Percentiles rank a stretch among this genome's conserved stretches.
Evolutionary conservation across 306 rosid genomes (phyloP).

Genomic region (Quercus agrifolia): DNA sequence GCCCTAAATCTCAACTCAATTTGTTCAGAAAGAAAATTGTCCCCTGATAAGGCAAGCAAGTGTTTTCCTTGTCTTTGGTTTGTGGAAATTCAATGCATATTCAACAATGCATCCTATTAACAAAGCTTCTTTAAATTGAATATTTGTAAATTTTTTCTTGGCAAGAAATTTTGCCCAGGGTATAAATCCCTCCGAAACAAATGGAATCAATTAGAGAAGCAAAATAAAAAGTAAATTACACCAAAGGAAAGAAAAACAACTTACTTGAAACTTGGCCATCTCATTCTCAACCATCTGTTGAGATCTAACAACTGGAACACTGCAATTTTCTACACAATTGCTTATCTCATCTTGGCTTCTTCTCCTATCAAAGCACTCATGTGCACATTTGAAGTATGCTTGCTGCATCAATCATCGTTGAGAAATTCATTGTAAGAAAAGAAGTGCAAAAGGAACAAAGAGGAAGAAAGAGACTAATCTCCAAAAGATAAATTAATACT

Average conservation of each 20-base stretch:
- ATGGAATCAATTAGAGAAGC: neutral
- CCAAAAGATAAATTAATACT: neutral
- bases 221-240: neutral
- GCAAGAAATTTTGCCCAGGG: neutral
- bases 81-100: neutral
- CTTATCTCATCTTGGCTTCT: conserved; percentile 71
- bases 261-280: conserved; percentile 91
- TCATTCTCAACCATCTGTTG: conserved; percentile 82
- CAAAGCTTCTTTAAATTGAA: neutral
- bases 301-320: conserved; percentile 65
- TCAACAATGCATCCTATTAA: neutral
- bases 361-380: conserved; percentile 86
- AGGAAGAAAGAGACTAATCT: neutral
- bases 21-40: too few relatives aligned
- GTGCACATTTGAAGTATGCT: conserved; percentile 91
- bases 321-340: conserved; percentile 74
- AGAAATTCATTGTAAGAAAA: conserved; percentile 13
- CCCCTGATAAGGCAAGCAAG: too few relatives aligned
- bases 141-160: neutral
- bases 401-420: conserved; percentile 47
- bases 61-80: neutral
- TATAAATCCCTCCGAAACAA: neutral
- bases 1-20: too few relatives aligned
- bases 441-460: neutral
- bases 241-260: conserved; percentile 5